Evolutionary conservation across 75 land plant species (phyloP), one percentile per base, ranked within the genome.

Genomic region (Chamaecyparis obtusa): DNA sequence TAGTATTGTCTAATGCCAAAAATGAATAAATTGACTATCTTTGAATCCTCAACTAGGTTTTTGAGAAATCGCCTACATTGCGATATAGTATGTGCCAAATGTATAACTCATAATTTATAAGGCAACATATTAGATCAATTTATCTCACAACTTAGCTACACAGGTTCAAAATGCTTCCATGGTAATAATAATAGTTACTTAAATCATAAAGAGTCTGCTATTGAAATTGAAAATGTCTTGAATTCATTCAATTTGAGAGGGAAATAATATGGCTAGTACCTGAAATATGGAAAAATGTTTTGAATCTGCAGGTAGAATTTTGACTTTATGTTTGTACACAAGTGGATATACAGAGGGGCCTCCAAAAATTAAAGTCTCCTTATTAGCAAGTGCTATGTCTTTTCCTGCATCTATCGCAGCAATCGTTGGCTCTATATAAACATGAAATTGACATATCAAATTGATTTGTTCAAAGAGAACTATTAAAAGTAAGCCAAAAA

Each of bases 231-330:
- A 74, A 36, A 74, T 13, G 3, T 33, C 76, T 32, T 24, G 57
- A 35, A 85, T 46, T 35, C 32, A 44, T 78, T 17, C 79, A 67
- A 21, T 60, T n/a, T 54, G 76, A 64, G 3, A 83, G 17, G n/a
- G 36, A 36, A 37, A 56, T 32, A 74, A 33, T 32, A 46, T 27
- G 71, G 21, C 71, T 1, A 19, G 16, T 87, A 96, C 99, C 98
- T 98, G 98, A 87, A 98, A 98, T 85, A 98, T 96, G 43, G 99
- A 98, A 56, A 98, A 98, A 90, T 98, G 99, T 83, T 96, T 98
- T 43, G 98, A 98, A 89, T 98, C 99, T 77, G 98, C 98, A 87
- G 99, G 99, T 86, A 98, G 94, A 83, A 98, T 98, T 82, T 98
- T 98, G 51, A 96, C 93, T 43, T 95, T 95, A 86, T 98, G 97